Evolutionary conservation across 108 stramenopile genomes (phyloP).

Genomic region (Conticribra guillardii): DNA sequence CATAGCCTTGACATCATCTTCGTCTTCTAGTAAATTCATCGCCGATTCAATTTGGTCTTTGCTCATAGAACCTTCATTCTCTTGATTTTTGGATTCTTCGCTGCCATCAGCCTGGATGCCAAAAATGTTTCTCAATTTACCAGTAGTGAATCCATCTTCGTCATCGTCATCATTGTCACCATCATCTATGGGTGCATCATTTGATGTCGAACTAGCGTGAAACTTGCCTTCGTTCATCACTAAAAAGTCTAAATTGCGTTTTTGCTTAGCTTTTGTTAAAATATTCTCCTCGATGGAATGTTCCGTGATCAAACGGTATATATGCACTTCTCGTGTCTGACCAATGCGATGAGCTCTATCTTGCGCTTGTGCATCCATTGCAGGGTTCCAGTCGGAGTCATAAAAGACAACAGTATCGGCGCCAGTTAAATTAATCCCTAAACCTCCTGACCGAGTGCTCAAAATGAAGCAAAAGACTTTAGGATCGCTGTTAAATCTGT

Average conservation of each 20-base stretch:
- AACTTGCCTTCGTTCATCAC: slow-evolving; percentile 97
- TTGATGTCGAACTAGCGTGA: slow-evolving; percentile 46
- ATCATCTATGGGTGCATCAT: slow-evolving; percentile 15
- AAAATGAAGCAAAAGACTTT: slow-evolving; percentile 95
- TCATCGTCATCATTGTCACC: slow-evolving; percentile 19
- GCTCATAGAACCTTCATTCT: slow-evolving; percentile 52
- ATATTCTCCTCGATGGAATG: slow-evolving; percentile 99
- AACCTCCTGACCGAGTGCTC: slow-evolving; percentile 94
- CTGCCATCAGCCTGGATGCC: slow-evolving; percentile 54
- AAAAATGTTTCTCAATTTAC: slow-evolving; percentile 70
- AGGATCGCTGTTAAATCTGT: slow-evolving; percentile 90
- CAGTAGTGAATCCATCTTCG: slow-evolving; percentile 74
- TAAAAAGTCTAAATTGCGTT: slow-evolving; percentile 92
- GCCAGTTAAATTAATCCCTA: slow-evolving; percentile 97
- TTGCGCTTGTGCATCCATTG: slow-evolving; percentile 95
- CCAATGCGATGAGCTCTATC: slow-evolving; percentile 96
- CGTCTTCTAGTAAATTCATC: slow-evolving; percentile 92
- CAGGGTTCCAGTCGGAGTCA: slow-evolving; percentile 98
- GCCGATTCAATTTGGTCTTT: slow-evolving; percentile 88
- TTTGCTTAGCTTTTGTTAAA: slow-evolving; percentile 93
- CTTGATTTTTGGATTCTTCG: slow-evolving; percentile 3
- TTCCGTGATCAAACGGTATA: slow-evolving; percentile 95
- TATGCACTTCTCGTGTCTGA: slow-evolving; percentile 96
- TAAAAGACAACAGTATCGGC: slow-evolving; percentile 97
- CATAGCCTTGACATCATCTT: slow-evolving; percentile 87